Base-by-base conservation (phyloP, 768 basidiomycete genomes). In the Boletellus ananas region DNA sequence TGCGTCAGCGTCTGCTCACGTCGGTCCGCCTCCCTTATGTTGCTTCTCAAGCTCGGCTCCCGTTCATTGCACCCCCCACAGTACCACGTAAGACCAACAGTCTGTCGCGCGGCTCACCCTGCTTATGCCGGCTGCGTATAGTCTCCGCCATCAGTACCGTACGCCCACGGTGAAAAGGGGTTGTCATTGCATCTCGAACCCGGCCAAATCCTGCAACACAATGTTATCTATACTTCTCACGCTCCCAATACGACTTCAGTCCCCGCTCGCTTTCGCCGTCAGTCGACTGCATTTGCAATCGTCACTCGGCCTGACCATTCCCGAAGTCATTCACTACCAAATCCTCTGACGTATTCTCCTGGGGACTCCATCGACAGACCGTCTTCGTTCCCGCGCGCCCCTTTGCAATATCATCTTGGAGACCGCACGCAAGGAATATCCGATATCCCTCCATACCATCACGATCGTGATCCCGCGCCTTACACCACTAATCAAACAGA, bases 201-300 rank as follows among this genome's bases (percentile, higher is more conserved):
- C 13, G 82, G 81, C 12, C 79, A 83, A 64, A 68, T 83, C 34
- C 70, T 81, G 25, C 79, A 75, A n/a, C 72, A 67, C n/a, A 51
- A 53, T 20, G 37, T 56, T 27, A 43, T 58, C 9, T 65, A 62
- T 41, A 12, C 46, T 2, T 43, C 54, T 11, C 49, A 42, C 29
- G 3, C 31, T 35, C 42, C 51, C n/a, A 35, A 18, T 29, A 43
- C 54, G 13, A 14, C 44, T 20, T 17, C 52, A 5, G 20, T 38
- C 21, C 44, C 53, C n/a, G 39, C 38, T 33, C 52, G 35, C n/a
- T 45, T 40, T 40, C 42, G 20, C 36, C 50, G 18, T 36, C 57
- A 51, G 21, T 44, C 48, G 14, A 35, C 38, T 33, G 1, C 45
- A 31, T n/a, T 17, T 9, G 1, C 54, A 41, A 34, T 17, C 23